Evolutionary conservation across 805 yeast species (phyloP), one percentile per base, ranked within the genome.

Genomic region (Starmerella vaccinii): DNA sequence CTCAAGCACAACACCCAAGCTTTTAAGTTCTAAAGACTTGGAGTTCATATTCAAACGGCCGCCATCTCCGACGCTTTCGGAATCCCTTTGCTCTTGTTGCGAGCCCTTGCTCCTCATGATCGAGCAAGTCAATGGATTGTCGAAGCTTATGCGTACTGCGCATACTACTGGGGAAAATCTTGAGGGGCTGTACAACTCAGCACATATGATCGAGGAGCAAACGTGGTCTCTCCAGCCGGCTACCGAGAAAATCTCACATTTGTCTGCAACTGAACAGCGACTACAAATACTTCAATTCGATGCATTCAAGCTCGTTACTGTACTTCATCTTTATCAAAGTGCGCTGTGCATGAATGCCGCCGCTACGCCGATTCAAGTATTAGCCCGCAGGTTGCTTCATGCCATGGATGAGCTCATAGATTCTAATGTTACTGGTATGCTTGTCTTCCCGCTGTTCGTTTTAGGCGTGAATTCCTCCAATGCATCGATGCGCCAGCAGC

Each of bases 381-480:
- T 84, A 39, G 70, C 75, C 30, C 71, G 71, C 47, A 80, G 78
- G 54, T 67, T 83, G 49, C 60, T 75, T 23, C 71, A 75, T 48
- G 73, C 82, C 51, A 64, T 84, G 22, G 85, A 81, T 57, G 71
- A 76, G 2, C 72, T 84, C 4, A 60, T 84, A 33, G 85, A 77
- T 2, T 71, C 90, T 0, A 74, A 77, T 1, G 81, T 83, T 39
- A 88, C 84, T 59, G 80, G 85, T 3, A 77, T 82, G 1, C 64
- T 84, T 15, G 81, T 84, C 35, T 84, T 85, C 64, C 94, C 95
- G 0, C 64, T 84, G 55, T 85, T 85, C 61, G 77, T 85, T 19
- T 82, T 87, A 1, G 94, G 90, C 1, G 75, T 84, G 60, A 80
- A 80, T 61, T 75, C 83, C 56, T 73, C 76, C 5, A 71, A 75